A percentile compares a stretch with the other conserved stretches of the same genome.
These are phyloP conservation scores for Pichia occidentalis DNA, from an alignment of 805 yeast genomes.

Conservation along the genomic window DNA sequence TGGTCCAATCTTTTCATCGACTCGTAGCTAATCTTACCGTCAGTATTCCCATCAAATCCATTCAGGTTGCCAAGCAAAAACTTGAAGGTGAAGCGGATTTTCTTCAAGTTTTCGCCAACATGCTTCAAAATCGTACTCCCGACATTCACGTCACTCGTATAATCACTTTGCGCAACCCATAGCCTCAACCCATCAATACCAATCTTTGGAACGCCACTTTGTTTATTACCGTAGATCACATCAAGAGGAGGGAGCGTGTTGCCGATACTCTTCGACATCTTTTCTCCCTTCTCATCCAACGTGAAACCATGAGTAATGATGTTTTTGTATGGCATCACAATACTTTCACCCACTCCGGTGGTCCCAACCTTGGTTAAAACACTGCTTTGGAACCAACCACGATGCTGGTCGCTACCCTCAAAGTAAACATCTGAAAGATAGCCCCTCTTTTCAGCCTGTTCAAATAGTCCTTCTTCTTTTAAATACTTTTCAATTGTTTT, in stretches of 20 bases:
- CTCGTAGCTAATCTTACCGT: constrained; percentile 32
- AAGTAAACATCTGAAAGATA: constrained; percentile 74
- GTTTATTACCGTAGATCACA: constrained; percentile 54
- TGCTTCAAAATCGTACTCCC: constrained; percentile 68
- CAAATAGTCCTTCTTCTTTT: constrained; percentile 27
- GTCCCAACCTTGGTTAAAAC: constrained; percentile 66
- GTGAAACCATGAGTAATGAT: constrained; percentile 93
- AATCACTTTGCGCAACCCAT: constrained; percentile 87
- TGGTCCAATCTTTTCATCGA: constrained; percentile 47
- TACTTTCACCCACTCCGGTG: constrained; percentile 18
- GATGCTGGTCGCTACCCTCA: constrained; percentile 97
- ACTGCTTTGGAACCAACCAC: constrained; percentile 99
- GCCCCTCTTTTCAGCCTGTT: constrained; percentile 31
- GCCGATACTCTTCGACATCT: constrained; percentile 93
- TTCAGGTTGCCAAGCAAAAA: constrained; percentile 75
- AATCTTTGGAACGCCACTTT: constrained; percentile 47
- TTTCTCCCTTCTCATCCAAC: constrained; percentile 74
- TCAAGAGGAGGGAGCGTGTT: constrained; percentile 67
- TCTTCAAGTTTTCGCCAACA: constrained; percentile 75
- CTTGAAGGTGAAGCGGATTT: constrained; percentile 73
- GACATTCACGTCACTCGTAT: constrained; percentile 69
- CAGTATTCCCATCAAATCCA: constrained; percentile 18
- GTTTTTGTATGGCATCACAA: constrained; percentile 53
- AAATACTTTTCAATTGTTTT: constrained; percentile 43
- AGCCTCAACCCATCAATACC: constrained; percentile 90